These are phyloP conservation scores for Clitoria ternatea DNA, from an alignment of 306 rosid genomes.

Conservation along the genomic window DNA sequence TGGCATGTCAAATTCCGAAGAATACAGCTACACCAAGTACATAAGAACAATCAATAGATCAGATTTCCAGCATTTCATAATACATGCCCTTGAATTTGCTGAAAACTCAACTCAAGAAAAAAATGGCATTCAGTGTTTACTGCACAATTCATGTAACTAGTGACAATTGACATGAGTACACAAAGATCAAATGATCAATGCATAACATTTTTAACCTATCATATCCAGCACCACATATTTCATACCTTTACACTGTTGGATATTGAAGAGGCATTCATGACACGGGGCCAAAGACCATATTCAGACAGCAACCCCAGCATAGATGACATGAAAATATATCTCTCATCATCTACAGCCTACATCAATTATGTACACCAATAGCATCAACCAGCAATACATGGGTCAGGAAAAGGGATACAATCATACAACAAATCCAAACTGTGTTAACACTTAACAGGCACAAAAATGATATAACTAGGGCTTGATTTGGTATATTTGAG, in stretches of 20 bases:
- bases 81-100: conserved; percentile 1
- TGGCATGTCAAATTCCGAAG: background rate
- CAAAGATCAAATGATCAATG: conserved; percentile 13
- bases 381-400: conserved; percentile 4
- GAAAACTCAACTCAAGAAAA: background rate
- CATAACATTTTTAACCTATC: conserved; percentile 4
- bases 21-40: background rate
- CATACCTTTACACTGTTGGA: conserved; percentile 73
- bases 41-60: background rate
- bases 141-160: conserved; percentile 5
- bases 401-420: background rate
- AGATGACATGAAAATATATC: conserved; percentile 81
- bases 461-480: background rate
- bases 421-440: background rate
- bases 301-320: conserved; percentile 85
- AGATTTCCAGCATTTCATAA: background rate
- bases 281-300: conserved; percentile 76
- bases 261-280: conserved; percentile 76
- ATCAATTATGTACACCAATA: conserved; percentile 19
- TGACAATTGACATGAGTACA: background rate
- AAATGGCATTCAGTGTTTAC: conserved; percentile 11
- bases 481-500: background rate
- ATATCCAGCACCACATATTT: conserved; percentile 9
- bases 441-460: background rate
- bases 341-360: conserved; percentile 83